Evolutionary conservation across 2,329 filamentous ascomycete genomes (phyloP), one percentile per base, ranked within the genome.

Genomic region (Colletotrichum magnum): DNA sequence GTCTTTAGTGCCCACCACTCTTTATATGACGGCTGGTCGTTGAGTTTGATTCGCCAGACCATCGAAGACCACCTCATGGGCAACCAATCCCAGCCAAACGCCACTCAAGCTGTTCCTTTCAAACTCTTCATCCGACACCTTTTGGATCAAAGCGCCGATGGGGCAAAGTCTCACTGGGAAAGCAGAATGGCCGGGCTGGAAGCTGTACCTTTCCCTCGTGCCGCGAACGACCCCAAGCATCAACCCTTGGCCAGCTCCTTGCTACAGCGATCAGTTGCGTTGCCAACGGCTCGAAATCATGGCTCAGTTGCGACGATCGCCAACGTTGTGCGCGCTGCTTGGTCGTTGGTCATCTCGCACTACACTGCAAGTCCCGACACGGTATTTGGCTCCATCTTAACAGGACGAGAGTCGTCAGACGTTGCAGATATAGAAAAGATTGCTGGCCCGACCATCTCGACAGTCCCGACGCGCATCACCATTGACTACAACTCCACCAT

Each of bases 321-420:
- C 1, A 74, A 72, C 1, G 52, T 75, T 1, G 52, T 77, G 5
- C 70, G 76, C 12, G 73, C 76, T 0, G 75, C 77, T 1, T 75
- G 74, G 72, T 68, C 74, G 0, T 60, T 85, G 12, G 74, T 82
- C 1, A 75, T 81, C 2, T 78, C 78, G 0, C 72, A 79, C 2
- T 82, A 84, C 58, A 76, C 81, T 72, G 77, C 53, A 69, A 78
- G 68, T 18, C 21, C 56, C 2, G 67, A 69, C 21, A 66, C 77
- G 0, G 52, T 74, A 1, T 83, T 79, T 50, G 77, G 75, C 1
- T 66, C 69, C 13, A 74, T 75, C 0, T 53, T 77, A 2, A 75
- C 76, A 1, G 78, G 79, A 21, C 75, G 79, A 4, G 69, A 76
- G n/a, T 71, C 73, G 0, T 72, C 75, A 3, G 64, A 74, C 6